Base-by-base conservation (phyloP, 306 rosid species). In the Myrica gale region DNA sequence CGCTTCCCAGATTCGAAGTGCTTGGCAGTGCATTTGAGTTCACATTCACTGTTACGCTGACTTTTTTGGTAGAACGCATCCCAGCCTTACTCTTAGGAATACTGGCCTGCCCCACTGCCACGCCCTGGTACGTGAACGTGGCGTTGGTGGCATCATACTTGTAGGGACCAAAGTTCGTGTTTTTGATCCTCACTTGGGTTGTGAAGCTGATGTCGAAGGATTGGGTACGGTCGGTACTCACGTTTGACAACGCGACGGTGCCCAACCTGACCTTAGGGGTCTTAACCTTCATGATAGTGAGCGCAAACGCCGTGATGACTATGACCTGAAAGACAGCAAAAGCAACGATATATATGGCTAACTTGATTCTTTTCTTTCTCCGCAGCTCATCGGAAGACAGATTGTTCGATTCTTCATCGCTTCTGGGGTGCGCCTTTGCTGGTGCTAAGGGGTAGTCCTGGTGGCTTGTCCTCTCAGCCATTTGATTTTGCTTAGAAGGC, bases 381-480 rank as follows among this genome's bases (percentile, higher is more conserved):
- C 45, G 57, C 26, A 69, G 43, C 60, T 76, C 58, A 1, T 57
- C 10, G 21, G 80, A 69, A 2, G 9, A 17, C 58, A 55, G 46
- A 26, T 9, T 7, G 1, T 26, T 5, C 3, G 76, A 69, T 42
- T 82, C 82, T 5, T 51, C 68, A 63, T 78, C 76, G 11, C 76
- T 74, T 77, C 82, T 70, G 17, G 32, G 53, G 74, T 52, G 43
- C 3, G 69, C 79, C 63, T 62, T 82, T 52, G 71, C 78, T 19
- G 75, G 81, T 20, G 84, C 78, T 17, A 71, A 56, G 32, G 84
- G 80, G 48, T 62, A 76, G 9, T 51, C 75, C 39, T 76, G 81
- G n/a, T 81, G 62, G 55, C 54, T 57, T 21, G 32, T 57, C 42
- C 61, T 78, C 73, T 78, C 82, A 0, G 85, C 79, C 85, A 82